Percentiles rank a stretch among this genome's conserved stretches.
Evolutionary conservation across 2,329 filamentous ascomycete genomes (phyloP).

Genomic region (Xylaria sp.): DNA sequence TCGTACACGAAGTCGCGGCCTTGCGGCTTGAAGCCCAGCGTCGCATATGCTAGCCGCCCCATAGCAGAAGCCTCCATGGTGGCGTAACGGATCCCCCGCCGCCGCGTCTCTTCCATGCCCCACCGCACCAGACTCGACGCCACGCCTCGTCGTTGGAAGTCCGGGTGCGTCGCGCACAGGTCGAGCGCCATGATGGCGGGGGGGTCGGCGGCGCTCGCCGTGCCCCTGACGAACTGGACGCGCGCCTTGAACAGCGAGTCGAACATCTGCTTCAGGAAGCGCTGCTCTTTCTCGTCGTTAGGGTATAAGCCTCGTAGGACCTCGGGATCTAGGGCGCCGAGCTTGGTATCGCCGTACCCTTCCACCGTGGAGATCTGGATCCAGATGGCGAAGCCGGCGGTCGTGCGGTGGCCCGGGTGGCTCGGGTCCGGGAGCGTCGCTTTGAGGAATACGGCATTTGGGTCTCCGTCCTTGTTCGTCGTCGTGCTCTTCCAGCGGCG

Average conservation of each 20-base stretch:
- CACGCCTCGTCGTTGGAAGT: conserved; percentile 57
- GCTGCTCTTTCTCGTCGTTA: conserved; percentile 50
- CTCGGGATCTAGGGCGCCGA: conserved; percentile 40
- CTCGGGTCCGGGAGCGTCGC: conserved; percentile 51
- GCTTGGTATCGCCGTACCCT: conserved; percentile 52
- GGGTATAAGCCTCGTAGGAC: conserved; percentile 49
- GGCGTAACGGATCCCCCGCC: conserved; percentile 49
- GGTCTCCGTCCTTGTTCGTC: conserved; percentile 50
- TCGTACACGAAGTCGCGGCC: conserved; percentile 50
- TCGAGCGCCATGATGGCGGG: conserved; percentile 58
- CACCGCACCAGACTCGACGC: conserved; percentile 53
- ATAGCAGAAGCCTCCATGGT: conserved; percentile 53
- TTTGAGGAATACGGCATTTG: conserved; percentile 60
- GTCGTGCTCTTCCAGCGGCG: conserved; percentile 50
- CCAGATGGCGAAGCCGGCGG: conserved; percentile 64
- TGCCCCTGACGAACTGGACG: conserved; percentile 49
- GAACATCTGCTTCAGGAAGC: conserved; percentile 53
- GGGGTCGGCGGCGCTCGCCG: conserved; percentile 43
- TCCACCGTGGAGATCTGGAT: conserved; percentile 55
- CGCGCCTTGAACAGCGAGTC: conserved; percentile 52
- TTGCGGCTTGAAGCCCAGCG: conserved; percentile 52
- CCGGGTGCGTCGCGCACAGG: conserved; percentile 58
- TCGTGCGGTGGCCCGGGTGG: conserved; percentile 29
- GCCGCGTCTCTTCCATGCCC: conserved; percentile 51
- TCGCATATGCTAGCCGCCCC: conserved; percentile 54